A percentile compares a stretch with the other conserved stretches of the same genome.
Conservation (phyloP, 2,329 filamentous ascomycete species). For the Aspergillus vadensis region DNA sequence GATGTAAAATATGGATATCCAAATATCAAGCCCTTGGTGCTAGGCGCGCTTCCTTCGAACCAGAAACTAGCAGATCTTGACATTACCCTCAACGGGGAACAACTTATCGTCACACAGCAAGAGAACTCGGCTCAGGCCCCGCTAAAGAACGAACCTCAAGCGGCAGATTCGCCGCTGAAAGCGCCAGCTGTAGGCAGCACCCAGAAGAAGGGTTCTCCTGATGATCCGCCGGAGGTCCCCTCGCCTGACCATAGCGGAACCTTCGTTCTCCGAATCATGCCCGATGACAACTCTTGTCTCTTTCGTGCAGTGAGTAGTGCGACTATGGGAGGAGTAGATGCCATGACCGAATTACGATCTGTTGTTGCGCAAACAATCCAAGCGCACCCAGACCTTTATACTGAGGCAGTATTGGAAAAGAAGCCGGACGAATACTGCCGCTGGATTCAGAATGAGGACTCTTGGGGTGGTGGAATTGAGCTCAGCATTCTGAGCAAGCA, state of each 20-base stretch:
- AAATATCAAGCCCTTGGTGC: constrained; percentile 64
- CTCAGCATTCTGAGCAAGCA: constrained; percentile 80
- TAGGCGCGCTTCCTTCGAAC: constrained; percentile 54
- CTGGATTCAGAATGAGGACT: constrained; percentile 76
- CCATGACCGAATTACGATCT: constrained; percentile 71
- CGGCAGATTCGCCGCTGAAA: constrained; percentile 19
- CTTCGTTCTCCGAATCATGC: constrained; percentile 84
- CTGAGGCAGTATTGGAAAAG: constrained; percentile 73
- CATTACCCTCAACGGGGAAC: constrained; percentile 67
- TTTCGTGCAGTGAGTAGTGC: constrained; percentile 86
- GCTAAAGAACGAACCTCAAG: constrained; percentile 15
- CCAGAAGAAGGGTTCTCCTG: constrained; percentile 44
- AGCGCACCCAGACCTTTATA: constrained; percentile 70
- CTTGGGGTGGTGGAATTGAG: constrained; percentile 92
- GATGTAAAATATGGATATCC: constrained; percentile 85
- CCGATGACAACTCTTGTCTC: constrained; percentile 92
- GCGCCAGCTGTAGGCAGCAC: constrained; percentile 45
- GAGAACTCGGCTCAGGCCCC: constrained; percentile 31
- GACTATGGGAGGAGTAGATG: constrained; percentile 67
- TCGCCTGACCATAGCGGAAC: constrained; percentile 59
- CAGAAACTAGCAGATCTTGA: constrained; percentile 58
- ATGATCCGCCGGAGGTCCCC: constrained; percentile 64
- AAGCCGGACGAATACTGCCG: constrained; percentile 74
- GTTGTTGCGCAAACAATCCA: constrained; percentile 80
- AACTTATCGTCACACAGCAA: constrained; percentile 63